Conservation (phyloP, 2,329 filamentous ascomycete genomes). For the Penicillium sp. region DNA sequence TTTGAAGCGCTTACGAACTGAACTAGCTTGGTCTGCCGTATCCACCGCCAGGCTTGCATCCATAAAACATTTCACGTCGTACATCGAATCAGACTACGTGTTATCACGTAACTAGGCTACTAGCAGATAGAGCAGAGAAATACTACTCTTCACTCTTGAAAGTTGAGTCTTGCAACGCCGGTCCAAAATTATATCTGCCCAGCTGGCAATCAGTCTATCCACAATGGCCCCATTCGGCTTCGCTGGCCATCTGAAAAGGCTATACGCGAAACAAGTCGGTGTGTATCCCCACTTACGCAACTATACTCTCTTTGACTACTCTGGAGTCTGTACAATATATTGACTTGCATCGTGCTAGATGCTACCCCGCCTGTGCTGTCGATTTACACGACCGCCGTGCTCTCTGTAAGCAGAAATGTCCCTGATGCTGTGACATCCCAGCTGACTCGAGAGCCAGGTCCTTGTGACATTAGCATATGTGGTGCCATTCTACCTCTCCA, state of each 20-base stretch:
- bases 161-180: too few relatives aligned
- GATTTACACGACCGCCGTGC: constrained; percentile 27
- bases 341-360: not conserved
- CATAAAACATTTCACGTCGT: not conserved
- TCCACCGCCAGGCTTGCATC: not conserved
- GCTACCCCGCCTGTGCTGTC: constrained; percentile 9
- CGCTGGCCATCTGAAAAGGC: constrained; percentile 28
- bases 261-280: constrained; percentile 32
- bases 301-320: not conserved
- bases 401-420: constrained; percentile 34
- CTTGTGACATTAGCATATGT: constrained; percentile 87
- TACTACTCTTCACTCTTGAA: not conserved
- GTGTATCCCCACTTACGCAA: constrained; percentile 10
- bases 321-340: not conserved
- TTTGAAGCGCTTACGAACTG: not conserved
- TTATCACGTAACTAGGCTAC: not conserved
- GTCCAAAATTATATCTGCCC: too few relatives aligned
- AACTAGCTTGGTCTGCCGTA: not conserved
- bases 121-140: not conserved
- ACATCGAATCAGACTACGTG: not conserved
- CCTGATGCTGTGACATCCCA: not conserved
- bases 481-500: constrained; percentile 80
- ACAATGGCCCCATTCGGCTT: constrained; percentile 33
- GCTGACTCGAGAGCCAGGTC: constrained; percentile 47
- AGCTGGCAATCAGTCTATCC: too few relatives aligned